A percentile compares a stretch with the other conserved stretches of the same genome.
These are phyloP conservation scores for Saturnispora halmiae DNA, from an alignment of 805 yeast species.

Conservation along the genomic window DNA sequence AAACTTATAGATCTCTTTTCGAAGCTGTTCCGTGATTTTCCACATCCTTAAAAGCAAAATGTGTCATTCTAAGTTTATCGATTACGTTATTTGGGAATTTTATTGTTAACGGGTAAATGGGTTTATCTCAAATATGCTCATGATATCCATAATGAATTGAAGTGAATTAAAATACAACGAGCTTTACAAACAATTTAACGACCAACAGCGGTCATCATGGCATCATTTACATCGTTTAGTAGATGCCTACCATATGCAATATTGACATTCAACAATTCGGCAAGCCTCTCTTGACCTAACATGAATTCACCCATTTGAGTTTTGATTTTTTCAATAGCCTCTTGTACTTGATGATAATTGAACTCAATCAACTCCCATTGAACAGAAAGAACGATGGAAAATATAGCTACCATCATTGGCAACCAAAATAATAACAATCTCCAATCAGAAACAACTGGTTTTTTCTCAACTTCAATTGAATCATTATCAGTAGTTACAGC, in stretches of 20 bases:
- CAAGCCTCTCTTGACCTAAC: conserved; percentile 37
- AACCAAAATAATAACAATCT: conserved; percentile 88
- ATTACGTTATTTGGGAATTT: neutral
- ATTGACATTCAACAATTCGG: conserved; percentile 29
- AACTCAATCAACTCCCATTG: conserved; percentile 11
- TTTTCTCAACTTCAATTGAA: conserved; percentile 23
- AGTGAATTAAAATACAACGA: conserved; percentile 1
- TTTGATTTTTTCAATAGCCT: conserved; percentile 2
- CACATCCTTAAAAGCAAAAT: conserved; percentile 23
- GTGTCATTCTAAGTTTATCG: neutral
- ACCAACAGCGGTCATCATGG: conserved; percentile 30
- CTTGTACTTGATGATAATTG: neutral
- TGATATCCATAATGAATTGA: neutral
- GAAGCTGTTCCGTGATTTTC: conserved; percentile 41
- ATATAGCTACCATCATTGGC: conserved; percentile 56
- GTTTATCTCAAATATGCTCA: neutral
- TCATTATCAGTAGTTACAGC: conserved; percentile 1
- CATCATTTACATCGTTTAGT: conserved; percentile 35
- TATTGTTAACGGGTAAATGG: conserved; percentile 2
- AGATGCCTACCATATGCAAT: conserved; percentile 27
- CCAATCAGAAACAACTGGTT: conserved; percentile 58
- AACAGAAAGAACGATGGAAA: conserved; percentile 32
- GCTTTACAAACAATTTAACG: too few relatives aligned
- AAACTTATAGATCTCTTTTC: conserved; percentile 50
- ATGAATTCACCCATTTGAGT: conserved; percentile 33